phyloP scores from a whole-genome alignment of 2,329 filamentous ascomycete genomes.

The Cadophora sp. region DNA sequence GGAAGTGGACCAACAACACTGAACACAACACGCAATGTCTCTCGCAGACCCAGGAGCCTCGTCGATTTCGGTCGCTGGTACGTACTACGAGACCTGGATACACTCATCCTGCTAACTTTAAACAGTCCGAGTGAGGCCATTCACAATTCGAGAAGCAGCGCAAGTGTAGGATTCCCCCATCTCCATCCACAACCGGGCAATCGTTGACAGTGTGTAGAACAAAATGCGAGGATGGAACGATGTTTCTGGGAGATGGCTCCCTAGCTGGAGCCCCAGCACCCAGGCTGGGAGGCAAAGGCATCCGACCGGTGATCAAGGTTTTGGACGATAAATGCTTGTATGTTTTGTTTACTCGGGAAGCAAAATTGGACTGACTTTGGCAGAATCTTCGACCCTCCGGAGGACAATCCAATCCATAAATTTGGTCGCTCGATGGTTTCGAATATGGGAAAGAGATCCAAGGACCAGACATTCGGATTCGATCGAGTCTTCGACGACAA shows the following conservation, averaged over 20 bases:
- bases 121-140: conserved; percentile 72
- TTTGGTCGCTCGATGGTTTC: conserved; percentile 84
- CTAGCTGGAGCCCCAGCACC: conserved; percentile 86
- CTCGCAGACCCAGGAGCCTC: conserved; percentile 42
- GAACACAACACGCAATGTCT: conserved; percentile 35
- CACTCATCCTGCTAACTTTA: conserved; percentile 31
- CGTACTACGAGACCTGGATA: not conserved
- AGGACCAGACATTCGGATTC: conserved; percentile 97
- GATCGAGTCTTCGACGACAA: conserved; percentile 98
- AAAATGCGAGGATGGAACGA: conserved; percentile 77
- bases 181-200: not conserved
- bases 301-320: conserved; percentile 93
- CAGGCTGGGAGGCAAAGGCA: conserved; percentile 83
- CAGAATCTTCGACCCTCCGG: conserved; percentile 96
- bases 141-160: conserved; percentile 90
- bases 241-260: conserved; percentile 97
- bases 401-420: conserved; percentile 89
- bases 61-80: conserved; percentile 48
- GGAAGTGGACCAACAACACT: conserved; percentile 17
- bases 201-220: conserved; percentile 44
- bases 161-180: conserved; percentile 68
- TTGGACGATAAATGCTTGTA: conserved; percentile 96
- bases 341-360: conserved; percentile 47
- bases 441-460: conserved; percentile 83
- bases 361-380: conserved; percentile 26